Percentiles rank a stretch among this genome's conserved stretches.
phyloP scores from a whole-genome alignment of 139 green algal species.

The Chlorella sp. region DNA sequence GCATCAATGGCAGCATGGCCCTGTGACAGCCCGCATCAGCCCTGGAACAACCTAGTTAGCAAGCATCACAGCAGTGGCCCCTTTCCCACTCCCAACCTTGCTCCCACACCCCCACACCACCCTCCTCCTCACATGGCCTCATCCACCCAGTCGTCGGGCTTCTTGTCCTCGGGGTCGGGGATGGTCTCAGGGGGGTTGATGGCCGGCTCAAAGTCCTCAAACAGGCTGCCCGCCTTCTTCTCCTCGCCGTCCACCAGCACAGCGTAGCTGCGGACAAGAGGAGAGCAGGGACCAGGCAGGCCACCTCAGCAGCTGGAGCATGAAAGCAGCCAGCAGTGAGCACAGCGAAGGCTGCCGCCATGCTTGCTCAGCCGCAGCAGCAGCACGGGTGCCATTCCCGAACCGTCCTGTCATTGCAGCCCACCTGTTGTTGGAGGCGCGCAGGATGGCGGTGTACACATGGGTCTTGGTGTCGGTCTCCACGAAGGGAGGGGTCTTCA shows the following conservation, averaged over 20 bases:
- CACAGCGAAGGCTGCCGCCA: too few relatives aligned
- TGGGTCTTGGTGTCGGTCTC: constrained; percentile 71
- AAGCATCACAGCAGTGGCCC: too few relatives aligned
- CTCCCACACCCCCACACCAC: too few relatives aligned
- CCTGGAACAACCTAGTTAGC: too few relatives aligned
- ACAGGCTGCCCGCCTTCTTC: constrained; percentile 67
- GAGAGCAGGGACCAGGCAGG: not conserved
- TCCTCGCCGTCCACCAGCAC: constrained; percentile 86
- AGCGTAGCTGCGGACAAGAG: constrained; percentile 62
- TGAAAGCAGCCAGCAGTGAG: not conserved
- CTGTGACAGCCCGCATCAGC: too few relatives aligned
- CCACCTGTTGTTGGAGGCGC: constrained; percentile 72
- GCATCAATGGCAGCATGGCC: too few relatives aligned
- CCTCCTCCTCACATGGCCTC: not conserved
- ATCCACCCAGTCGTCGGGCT: constrained; percentile 82
- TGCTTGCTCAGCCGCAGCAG: too few relatives aligned
- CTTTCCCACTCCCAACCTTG: too few relatives aligned
- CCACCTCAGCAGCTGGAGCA: not conserved
- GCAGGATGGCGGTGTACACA: constrained; percentile 83
- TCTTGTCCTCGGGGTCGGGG: constrained; percentile 84
- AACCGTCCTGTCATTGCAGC: too few relatives aligned
- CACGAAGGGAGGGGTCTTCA: constrained; percentile 75
- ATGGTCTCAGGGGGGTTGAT: constrained; percentile 87
- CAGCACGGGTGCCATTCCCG: too few relatives aligned
- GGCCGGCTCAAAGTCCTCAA: constrained; percentile 82